Evolutionary conservation across 306 rosid species (phyloP).

Genomic region (Adenanthera pavonina): DNA sequence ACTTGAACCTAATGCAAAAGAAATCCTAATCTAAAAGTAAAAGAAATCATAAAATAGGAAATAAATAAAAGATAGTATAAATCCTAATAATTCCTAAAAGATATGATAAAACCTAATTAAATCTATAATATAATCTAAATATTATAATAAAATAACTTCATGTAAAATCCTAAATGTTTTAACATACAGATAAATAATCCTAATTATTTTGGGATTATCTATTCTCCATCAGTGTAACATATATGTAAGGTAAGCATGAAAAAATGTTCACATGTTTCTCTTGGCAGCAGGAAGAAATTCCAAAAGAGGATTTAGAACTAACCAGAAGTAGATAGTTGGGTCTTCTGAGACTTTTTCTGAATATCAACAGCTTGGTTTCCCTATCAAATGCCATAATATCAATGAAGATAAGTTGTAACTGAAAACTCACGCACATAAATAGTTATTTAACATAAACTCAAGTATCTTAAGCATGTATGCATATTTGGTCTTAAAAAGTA

Average conservation of each 20-base stretch:
- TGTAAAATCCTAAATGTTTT: too few relatives aligned
- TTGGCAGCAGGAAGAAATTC: slow-evolving; percentile 10
- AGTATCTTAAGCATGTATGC: neutral
- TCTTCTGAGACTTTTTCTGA: slow-evolving; percentile 60
- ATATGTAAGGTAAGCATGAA: neutral
- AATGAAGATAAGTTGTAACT: slow-evolving; percentile 21
- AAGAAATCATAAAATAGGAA: too few relatives aligned
- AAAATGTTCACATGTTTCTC: neutral
- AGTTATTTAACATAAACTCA: slow-evolving; percentile 14
- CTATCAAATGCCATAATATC: slow-evolving; percentile 49
- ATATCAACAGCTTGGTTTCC: slow-evolving; percentile 52
- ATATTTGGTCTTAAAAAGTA: neutral
- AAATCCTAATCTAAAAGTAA: too few relatives aligned
- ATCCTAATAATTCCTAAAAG: too few relatives aligned
- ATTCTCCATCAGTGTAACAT: too few relatives aligned
- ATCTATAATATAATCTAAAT: too few relatives aligned
- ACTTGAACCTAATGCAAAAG: too few relatives aligned
- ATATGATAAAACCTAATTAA: too few relatives aligned
- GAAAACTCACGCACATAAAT: slow-evolving; percentile 19
- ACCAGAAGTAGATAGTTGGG: slow-evolving; percentile 60
- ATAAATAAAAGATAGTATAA: too few relatives aligned
- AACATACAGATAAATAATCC: too few relatives aligned
- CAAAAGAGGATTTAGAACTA: slow-evolving; percentile 42
- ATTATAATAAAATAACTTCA: too few relatives aligned
- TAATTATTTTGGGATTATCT: too few relatives aligned